A percentile compares a stretch with the other conserved stretches of the same genome.
Evolutionary conservation across 805 yeast species (phyloP).

Genomic region (Danielia reshetovae): DNA sequence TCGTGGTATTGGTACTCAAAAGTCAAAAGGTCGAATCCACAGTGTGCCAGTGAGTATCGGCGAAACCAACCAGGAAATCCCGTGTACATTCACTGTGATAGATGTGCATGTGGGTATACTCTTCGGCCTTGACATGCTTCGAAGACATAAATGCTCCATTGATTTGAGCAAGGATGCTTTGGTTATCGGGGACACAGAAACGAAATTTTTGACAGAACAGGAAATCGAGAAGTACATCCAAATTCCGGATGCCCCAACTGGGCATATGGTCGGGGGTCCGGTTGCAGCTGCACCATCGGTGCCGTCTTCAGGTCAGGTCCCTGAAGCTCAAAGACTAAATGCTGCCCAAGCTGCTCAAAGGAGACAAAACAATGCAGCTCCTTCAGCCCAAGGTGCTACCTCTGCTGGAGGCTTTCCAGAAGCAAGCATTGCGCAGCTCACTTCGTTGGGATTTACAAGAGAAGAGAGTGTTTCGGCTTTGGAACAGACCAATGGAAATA

Average conservation of each 20-base stretch:
- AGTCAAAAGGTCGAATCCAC: constrained; percentile 81
- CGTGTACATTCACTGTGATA: constrained; percentile 42
- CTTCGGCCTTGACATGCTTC: constrained; percentile 86
- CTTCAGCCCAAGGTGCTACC: constrained; percentile 1
- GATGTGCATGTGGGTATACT: constrained; percentile 72
- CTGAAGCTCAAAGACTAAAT: neutral
- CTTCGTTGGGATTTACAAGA: constrained; percentile 68
- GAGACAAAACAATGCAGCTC: too few relatives aligned
- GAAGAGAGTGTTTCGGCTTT: constrained; percentile 64
- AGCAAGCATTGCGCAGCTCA: constrained; percentile 35
- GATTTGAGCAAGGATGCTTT: constrained; percentile 67
- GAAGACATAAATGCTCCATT: constrained; percentile 78
- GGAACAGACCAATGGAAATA: constrained; percentile 64
- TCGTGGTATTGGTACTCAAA: constrained; percentile 81
- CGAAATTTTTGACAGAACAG: constrained; percentile 67
- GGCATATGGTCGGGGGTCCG: constrained; percentile 5
- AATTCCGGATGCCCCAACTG: constrained; percentile 9
- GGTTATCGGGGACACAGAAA: constrained; percentile 66
- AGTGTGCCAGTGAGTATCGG: constrained; percentile 83
- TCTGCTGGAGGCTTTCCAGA: constrained; percentile 10
- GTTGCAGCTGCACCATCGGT: constrained; percentile 3
- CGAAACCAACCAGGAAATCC: constrained; percentile 35
- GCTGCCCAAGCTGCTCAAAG: constrained; percentile 9
- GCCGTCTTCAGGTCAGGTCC: neutral
- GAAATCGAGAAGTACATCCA: constrained; percentile 49